Conservation (phyloP, 164 flowering plant species). For the Chimonanthus salicifolius region DNA sequence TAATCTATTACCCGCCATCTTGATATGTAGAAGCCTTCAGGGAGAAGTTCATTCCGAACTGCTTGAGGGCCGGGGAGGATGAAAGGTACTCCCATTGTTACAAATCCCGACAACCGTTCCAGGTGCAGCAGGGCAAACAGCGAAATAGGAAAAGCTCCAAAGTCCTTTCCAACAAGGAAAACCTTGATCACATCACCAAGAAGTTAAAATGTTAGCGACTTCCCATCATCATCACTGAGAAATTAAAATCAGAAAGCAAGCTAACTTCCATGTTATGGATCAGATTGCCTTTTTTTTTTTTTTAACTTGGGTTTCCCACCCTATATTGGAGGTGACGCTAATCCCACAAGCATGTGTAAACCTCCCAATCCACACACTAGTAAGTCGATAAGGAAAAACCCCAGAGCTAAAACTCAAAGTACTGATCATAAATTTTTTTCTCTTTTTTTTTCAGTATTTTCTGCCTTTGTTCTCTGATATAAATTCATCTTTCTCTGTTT, state of each 20-base stretch:
- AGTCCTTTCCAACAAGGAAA: slow-evolving; percentile 51
- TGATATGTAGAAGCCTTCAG: slow-evolving; percentile 50
- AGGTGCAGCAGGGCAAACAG: slow-evolving; percentile 33
- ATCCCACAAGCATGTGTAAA: too few relatives aligned
- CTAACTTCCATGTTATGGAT: too few relatives aligned
- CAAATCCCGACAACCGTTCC: slow-evolving; percentile 32
- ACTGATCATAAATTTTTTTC: neutral
- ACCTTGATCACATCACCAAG: slow-evolving; percentile 25
- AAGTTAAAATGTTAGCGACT: neutral
- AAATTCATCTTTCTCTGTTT: too few relatives aligned
- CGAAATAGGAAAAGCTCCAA: slow-evolving; percentile 35
- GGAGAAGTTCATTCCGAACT: slow-evolving; percentile 14
- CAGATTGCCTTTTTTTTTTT: neutral
- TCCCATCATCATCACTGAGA: neutral
- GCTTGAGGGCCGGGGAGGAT: slow-evolving; percentile 22
- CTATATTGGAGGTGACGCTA: too few relatives aligned
- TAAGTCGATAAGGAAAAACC: too few relatives aligned
- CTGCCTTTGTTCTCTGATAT: neutral
- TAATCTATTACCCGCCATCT: slow-evolving; percentile 37
- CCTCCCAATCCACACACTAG: too few relatives aligned
- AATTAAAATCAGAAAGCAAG: neutral
- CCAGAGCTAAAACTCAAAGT: too few relatives aligned
- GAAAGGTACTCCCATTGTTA: slow-evolving; percentile 46
- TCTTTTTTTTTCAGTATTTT: neutral
- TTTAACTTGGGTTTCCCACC: neutral